Base-by-base conservation (phyloP, 371 early-diverging fungal species). In the Gilbertella persicaria region DNA sequence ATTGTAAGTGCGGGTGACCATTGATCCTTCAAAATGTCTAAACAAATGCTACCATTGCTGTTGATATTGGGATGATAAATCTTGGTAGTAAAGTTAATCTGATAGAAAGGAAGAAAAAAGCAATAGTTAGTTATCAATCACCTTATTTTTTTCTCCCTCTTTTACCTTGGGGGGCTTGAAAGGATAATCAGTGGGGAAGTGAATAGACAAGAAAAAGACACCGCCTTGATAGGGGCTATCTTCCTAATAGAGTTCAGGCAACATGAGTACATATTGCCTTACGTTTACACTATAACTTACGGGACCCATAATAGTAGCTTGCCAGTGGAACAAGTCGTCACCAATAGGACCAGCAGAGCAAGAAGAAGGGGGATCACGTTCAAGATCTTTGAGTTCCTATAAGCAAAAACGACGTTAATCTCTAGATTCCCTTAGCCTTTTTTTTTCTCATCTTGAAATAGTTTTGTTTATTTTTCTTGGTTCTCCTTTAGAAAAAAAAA, bases 61-160 rank as follows among this genome's bases (percentile, higher is more conserved):
- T 99, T 99, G 79, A 99, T 98, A 82, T 99, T 99, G 50, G 99
- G 98, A 80, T 99, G 99, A 67, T 97, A 99, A 60, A 99, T 98
- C 57, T 92, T 82, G 47, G 99, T 97, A 49, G 94, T 89, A 78
- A 99, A 99, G 79, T 85, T 92, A 60, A 99, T 86, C 86, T 88
- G 65, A 9, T n/a, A n/a, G n/a, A n/a, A n/a, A n/a, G n/a, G n/a
- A n/a, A n/a, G n/a, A n/a, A n/a, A n/a, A n/a, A n/a, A n/a, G n/a
- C n/a, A n/a, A n/a, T n/a, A n/a, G n/a, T n/a, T n/a, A n/a, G n/a
- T n/a, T n/a, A n/a, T n/a, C n/a, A n/a, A n/a, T n/a, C n/a, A n/a
- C n/a, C n/a, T n/a, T n/a, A n/a, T n/a, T n/a, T n/a, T n/a, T n/a
- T n/a, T n/a, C n/a, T n/a, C n/a, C n/a, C n/a, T n/a, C n/a, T n/a